These are phyloP conservation scores for Tuber brumale DNA, from an alignment of 495 filamentous ascomycete species.

Conservation along the genomic window DNA sequence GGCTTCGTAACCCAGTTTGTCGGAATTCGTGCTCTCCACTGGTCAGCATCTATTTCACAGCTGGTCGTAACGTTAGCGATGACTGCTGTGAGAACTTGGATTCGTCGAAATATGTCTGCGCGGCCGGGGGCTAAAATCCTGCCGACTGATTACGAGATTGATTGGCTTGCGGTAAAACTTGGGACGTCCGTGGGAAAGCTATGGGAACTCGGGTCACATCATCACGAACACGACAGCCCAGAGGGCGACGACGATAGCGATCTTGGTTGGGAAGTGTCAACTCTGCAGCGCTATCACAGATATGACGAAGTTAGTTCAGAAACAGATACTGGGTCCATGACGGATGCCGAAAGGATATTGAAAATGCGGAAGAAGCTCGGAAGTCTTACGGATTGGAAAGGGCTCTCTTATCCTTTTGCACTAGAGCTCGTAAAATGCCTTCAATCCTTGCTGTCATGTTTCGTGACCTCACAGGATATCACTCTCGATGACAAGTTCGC, in stretches of 20 bases:
- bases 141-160: slow-evolving; percentile 44
- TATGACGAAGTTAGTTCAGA: neutral
- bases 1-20: slow-evolving; percentile 52
- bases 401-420: neutral
- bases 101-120: slow-evolving; percentile 46
- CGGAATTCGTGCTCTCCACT: slow-evolving; percentile 49
- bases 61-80: slow-evolving; percentile 48
- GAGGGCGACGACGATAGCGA: neutral
- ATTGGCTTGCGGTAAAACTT: slow-evolving; percentile 44
- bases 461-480: slow-evolving; percentile 4
- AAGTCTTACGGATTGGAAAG: neutral
- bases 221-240: neutral
- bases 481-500: neutral
- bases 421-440: neutral
- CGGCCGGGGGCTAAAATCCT: slow-evolving; percentile 43
- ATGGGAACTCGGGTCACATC: neutral
- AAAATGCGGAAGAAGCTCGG: neutral
- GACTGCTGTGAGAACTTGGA: slow-evolving; percentile 47
- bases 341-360: neutral
- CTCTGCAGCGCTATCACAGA: neutral
- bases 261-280: neutral
- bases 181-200: neutral
- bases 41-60: slow-evolving; percentile 48
- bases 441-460: neutral
- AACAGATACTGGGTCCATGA: neutral